Evolutionary conservation across 768 basidiomycete species (phyloP).

Genomic region (Myochromella boudieri): DNA sequence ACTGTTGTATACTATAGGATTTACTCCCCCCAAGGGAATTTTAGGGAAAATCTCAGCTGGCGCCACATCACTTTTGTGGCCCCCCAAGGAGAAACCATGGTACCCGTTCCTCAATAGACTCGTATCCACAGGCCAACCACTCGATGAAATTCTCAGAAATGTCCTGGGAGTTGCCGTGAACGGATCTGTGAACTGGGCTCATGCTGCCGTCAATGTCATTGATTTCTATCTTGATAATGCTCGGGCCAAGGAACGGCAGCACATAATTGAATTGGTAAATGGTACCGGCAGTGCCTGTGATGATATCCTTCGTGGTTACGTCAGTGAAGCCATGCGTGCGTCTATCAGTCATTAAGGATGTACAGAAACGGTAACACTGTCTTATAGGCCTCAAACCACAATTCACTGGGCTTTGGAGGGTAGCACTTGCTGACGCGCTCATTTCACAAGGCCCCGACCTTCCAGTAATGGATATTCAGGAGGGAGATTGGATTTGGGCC

Average conservation of each 20-base stretch:
- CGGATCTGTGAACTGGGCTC: constrained; percentile 45
- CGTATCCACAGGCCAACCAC: constrained; percentile 31
- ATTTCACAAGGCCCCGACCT: constrained; percentile 36
- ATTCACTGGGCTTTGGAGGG: constrained; percentile 41
- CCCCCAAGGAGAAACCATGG: constrained; percentile 28
- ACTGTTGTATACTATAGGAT: background rate
- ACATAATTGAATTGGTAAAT: constrained; percentile 35
- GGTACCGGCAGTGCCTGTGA: constrained; percentile 29
- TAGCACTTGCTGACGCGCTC: constrained; percentile 28
- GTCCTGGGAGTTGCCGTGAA: constrained; percentile 48
- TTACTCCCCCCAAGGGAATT: constrained; percentile 6
- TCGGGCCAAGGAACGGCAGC: constrained; percentile 35
- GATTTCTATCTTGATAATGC: constrained; percentile 52
- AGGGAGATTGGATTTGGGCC: constrained; percentile 39
- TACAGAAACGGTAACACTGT: background rate
- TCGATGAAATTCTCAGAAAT: constrained; percentile 42
- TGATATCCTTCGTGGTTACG: constrained; percentile 45
- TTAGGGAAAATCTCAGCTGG: constrained; percentile 3
- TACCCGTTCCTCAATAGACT: constrained; percentile 40
- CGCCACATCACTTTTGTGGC: constrained; percentile 8
- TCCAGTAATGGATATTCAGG: constrained; percentile 33
- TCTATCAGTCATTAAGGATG: constrained; percentile 2
- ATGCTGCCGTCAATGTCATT: constrained; percentile 48
- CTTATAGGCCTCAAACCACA: constrained; percentile 37
- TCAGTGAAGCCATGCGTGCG: constrained; percentile 51